Base-by-base conservation (phyloP, 2,329 filamentous ascomycete genomes). In the Alternaria gansuensis region DNA sequence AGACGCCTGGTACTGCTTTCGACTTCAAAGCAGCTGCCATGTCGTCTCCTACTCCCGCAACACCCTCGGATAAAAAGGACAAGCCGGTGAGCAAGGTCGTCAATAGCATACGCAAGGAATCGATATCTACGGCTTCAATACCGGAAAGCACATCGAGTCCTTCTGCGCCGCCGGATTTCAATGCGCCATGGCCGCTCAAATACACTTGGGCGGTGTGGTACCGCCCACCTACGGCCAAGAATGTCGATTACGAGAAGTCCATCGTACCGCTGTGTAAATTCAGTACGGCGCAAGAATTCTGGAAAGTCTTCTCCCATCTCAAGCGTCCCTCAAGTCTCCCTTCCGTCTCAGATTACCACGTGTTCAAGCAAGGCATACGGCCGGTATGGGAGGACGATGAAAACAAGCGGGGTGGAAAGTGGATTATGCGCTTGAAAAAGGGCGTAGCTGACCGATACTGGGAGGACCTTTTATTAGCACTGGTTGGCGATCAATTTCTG, bases 361-460 rank as follows among this genome's bases (percentile, higher is more conserved):
- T 99, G 60, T 99, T 99, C 83, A 96, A 95, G 80, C 93, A 95
- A 75, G 94, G 93, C 54, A 93, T 99, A 62, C 88, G 95, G 60
- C 95, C 95, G 23, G 95, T 99, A 69, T 99, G 95, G 95, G 95
- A 99, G 79, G 95, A 99, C 70, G 93, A 97, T 45, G 92, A 96
- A 76, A 99, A 99, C 81, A 95, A 92, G 78, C 90, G 89, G 68
- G 95, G 95, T 54, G 95, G 95, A 51, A 99, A 99, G 81, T 99
- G 94, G 94, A 93, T 97, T 66, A 89, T 99, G 76, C 87, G 94
- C 66, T 82, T 99, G 76, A 97, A 97, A 86, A 99, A 99, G 83
- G 95, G 95, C 26, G 92, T 99, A 21, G 92, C 92, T 17, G 95
- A 98, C 78, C 88, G 94, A 54, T 97, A 96, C 79, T 99, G 95